Evolutionary conservation across 805 yeast species (phyloP), one percentile per base, ranked within the genome.

Genomic region (Ogataea methylovora): DNA sequence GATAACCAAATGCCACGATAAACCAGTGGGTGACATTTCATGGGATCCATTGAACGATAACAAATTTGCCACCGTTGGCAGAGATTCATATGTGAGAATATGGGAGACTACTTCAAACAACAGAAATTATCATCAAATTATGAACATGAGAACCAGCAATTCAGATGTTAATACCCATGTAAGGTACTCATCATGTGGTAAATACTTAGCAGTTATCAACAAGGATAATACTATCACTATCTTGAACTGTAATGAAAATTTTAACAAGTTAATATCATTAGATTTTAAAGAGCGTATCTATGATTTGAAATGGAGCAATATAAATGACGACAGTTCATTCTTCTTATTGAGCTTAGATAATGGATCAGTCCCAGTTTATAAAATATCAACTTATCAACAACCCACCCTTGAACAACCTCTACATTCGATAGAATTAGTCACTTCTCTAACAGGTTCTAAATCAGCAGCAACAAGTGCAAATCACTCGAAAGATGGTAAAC

Each of bases 1-100:
- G 9, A 57, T 69, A 8, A 63, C 62, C 19, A 49, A 55, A 15
- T 61, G 69, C 6, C 77, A 71, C 43, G 43, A 47, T 2, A 52
- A 52, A 34, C 59, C 69, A 2, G 69, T 67, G 15, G 63, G 63
- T 33, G 34, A 59, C n/a, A 43, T 71, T 8, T 34, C 62, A 6
- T 72, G 74, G 73, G 60, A 68, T 39, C 73, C 76, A 0, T 44
- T 40, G 25, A 51, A 59, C 25, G 69, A 65, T 30, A 47, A 49
- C 29, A 45, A 59, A 13, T 65, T 72, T 44, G 71, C 66, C 5
- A 57, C 73, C 4, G 71, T 63, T 13, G 72, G 72, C 4, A 44
- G 67, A 32, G 76, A 69, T 43, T 51, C 52, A 19, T 43, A 40
- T 30, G 45, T 70, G 23, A 68, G 65, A 39, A 43, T 69, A 13